Evolutionary conservation across 2,329 filamentous ascomycete species (phyloP).

Genomic region (Colletotrichum truncatum): DNA sequence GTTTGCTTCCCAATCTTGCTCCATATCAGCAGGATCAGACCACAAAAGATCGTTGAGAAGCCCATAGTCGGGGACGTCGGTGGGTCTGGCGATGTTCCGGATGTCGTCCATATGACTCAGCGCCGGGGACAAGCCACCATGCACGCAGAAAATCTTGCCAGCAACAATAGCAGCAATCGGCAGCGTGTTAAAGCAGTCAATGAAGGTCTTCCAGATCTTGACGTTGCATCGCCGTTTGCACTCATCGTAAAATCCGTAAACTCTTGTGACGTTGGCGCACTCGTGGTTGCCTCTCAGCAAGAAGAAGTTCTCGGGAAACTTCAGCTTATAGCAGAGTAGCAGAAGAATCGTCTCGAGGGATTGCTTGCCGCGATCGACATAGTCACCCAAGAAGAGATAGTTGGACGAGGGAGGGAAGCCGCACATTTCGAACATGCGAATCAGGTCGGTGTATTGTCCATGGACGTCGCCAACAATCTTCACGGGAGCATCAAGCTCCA

Average conservation of each 20-base stretch:
- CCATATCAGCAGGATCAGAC: constrained; percentile 98
- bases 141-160: constrained; percentile 97
- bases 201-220: constrained; percentile 98
- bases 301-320: constrained; percentile 98
- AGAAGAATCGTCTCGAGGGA: constrained; percentile 94
- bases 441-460: constrained; percentile 94
- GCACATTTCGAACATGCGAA: constrained; percentile 98
- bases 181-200: constrained; percentile 95
- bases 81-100: constrained; percentile 92
- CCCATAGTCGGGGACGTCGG: constrained; percentile 96
- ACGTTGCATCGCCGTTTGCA: constrained; percentile 97
- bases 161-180: constrained; percentile 97
- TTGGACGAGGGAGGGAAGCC: constrained; percentile 93
- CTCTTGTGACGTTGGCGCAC: constrained; percentile 93
- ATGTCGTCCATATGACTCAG: constrained; percentile 99
- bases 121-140: constrained; percentile 91
- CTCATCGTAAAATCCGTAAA: constrained; percentile 98
- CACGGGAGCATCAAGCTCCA: constrained; percentile 93
- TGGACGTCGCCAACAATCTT: constrained; percentile 99
- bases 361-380: constrained; percentile 96
- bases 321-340: constrained; percentile 94
- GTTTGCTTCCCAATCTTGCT: constrained; percentile 97
- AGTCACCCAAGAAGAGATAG: constrained; percentile 94
- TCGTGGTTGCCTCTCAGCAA: constrained; percentile 94
- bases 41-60: constrained; percentile 94